These are phyloP conservation scores for Gossypium gossypioides DNA, from an alignment of 441 rosid species.

Conservation along the genomic window DNA sequence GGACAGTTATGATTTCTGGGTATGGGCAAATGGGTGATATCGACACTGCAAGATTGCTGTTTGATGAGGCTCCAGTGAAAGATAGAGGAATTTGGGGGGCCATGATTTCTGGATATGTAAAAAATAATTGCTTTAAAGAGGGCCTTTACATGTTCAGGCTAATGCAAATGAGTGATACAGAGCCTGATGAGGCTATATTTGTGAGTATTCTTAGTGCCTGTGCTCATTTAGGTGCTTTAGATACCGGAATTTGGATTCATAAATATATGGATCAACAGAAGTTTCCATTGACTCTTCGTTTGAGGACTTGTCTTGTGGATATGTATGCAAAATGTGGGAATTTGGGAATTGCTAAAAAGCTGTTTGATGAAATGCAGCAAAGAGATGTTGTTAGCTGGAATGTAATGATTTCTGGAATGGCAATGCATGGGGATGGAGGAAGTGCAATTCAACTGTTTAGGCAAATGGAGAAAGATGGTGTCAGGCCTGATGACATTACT, in stretches of 20 bases:
- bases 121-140: conserved; percentile 37
- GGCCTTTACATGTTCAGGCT: conserved; percentile 34
- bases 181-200: conserved; percentile 38
- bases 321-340: conserved; percentile 67
- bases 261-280: conserved; percentile 25
- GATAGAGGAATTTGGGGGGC: conserved; percentile 47
- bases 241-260: conserved; percentile 45
- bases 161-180: conserved; percentile 26
- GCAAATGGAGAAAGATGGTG: conserved; percentile 39
- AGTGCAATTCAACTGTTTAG: conserved; percentile 34
- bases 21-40: conserved; percentile 35
- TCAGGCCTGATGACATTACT: conserved; percentile 43
- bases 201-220: conserved; percentile 32
- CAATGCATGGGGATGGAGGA: conserved; percentile 47
- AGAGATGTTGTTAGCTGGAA: conserved; percentile 52
- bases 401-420: conserved; percentile 53
- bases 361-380: conserved; percentile 38
- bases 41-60: conserved; percentile 30
- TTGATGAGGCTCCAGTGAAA: conserved; percentile 31
- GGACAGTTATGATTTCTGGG: conserved; percentile 42
- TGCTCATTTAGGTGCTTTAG: conserved; percentile 36
- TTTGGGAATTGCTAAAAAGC: conserved; percentile 34
- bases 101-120: conserved; percentile 42
- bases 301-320: conserved; percentile 50
- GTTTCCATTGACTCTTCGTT: conserved; percentile 27